Evolutionary conservation across 805 yeast genomes (phyloP).

Genomic region (Metschnikowia gelsemii): DNA sequence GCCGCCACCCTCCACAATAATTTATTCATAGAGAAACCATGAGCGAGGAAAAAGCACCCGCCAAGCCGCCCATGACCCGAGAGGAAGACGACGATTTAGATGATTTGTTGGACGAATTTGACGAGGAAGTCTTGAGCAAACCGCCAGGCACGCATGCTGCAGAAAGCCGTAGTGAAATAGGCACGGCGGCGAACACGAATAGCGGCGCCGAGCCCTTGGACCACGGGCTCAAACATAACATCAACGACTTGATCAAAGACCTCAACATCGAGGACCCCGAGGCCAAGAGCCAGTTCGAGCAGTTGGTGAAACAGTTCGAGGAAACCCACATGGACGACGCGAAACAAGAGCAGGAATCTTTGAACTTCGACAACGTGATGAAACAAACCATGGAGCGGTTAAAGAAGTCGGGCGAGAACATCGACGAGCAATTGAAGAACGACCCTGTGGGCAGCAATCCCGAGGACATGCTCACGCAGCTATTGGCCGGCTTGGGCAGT

Average conservation of each 20-base stretch:
- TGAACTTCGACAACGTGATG: conserved; percentile 69
- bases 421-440: conserved; percentile 57
- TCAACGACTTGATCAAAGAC: conserved; percentile 47
- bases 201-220: conserved; percentile 25
- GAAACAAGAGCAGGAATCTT: conserved; percentile 30
- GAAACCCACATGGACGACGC: conserved; percentile 34
- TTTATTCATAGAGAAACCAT: too few relatives aligned
- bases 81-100: conserved; percentile 68
- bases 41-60: conserved; percentile 5
- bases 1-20: too few relatives aligned
- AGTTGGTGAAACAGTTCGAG: conserved; percentile 45
- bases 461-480: conserved; percentile 60
- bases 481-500: conserved; percentile 49
- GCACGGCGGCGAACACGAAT: conserved; percentile 10
- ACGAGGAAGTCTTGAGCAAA: conserved; percentile 61
- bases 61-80: conserved; percentile 9
- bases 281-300: conserved; percentile 50
- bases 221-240: conserved; percentile 34
- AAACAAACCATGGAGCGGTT: conserved; percentile 77
- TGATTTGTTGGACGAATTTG: conserved; percentile 82
- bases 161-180: conserved; percentile 7
- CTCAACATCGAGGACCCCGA: conserved; percentile 53
- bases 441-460: conserved; percentile 42
- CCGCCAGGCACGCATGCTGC: conserved; percentile 52
- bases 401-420: conserved; percentile 69